Evolutionary conservation across 495 filamentous ascomycete species (phyloP).

Genomic region (Podospora pseudopauciseta): DNA sequence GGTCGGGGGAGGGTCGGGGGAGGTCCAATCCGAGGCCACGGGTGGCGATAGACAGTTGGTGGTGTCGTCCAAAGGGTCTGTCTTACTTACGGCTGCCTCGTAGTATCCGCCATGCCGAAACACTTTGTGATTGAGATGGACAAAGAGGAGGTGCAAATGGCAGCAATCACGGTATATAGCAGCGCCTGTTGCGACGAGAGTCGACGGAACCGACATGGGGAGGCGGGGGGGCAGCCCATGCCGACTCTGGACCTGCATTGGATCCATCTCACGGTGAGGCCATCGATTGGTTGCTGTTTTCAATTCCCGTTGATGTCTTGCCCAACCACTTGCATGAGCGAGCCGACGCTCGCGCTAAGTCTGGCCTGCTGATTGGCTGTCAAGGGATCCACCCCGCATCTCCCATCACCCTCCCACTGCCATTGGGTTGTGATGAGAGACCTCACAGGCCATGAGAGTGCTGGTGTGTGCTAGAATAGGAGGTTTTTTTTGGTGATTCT

Average conservation of each 20-base stretch:
- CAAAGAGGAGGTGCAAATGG: slow-evolving; percentile 26
- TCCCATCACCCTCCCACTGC: background rate
- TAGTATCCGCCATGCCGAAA: slow-evolving; percentile 44
- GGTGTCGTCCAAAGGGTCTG: slow-evolving; percentile 8
- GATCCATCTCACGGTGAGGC: slow-evolving; percentile 8
- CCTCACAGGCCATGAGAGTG: background rate
- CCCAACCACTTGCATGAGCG: slow-evolving; percentile 5
- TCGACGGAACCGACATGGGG: slow-evolving; percentile 29
- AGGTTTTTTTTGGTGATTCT: background rate
- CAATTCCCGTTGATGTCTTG: background rate
- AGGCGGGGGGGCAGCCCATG: slow-evolving; percentile 19
- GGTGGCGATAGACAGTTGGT: slow-evolving; percentile 15
- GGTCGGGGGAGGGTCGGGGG: background rate
- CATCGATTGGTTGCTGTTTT: slow-evolving; percentile 6
- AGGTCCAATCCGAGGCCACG: slow-evolving; percentile 13
- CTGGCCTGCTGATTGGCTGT: background rate
- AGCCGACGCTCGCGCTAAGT: slow-evolving; percentile 3
- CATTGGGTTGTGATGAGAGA: background rate
- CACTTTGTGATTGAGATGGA: slow-evolving; percentile 44
- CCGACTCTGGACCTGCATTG: background rate
- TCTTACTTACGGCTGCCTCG: slow-evolving; percentile 33
- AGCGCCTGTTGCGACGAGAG: slow-evolving; percentile 51
- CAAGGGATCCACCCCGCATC: background rate
- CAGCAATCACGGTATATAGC: slow-evolving; percentile 45
- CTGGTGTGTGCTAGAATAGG: background rate